Evolutionary conservation across 2,329 filamentous ascomycete genomes (phyloP), one percentile per base, ranked within the genome.

Genomic region (Pseudogymnoascus sp.): DNA sequence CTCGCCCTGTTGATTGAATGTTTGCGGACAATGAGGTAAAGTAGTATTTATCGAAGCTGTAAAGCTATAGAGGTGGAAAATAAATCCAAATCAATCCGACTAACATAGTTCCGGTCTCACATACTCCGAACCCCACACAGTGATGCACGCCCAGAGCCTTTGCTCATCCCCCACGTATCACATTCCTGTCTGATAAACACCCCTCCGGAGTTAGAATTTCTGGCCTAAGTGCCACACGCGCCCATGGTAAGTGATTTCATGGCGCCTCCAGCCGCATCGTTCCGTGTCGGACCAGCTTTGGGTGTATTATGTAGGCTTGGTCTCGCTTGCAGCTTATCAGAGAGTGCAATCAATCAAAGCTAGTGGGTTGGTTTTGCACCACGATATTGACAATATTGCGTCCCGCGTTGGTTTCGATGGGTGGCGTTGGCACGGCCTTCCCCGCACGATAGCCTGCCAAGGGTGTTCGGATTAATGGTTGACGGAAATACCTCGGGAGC

Each of bases 401-500:
- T 28, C 43, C 43, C 43, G 43, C 23, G 12, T 28, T 49, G 7
- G 12, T n/a, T 14, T 28, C 8, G 46, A 56, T 18, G 46, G 46
- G n/a, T 56, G 46, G 25, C 3, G 2, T n/a, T 34, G n/a, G n/a
- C 8, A 25, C 8, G 9, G n/a, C n/a, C 25, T 56, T 34, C 46
- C 46, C 46, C 46, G 46, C 46, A 56, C 46, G 28, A 11, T 18
- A 34, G 14, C 23, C 3, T 34, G 46, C 46, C 46, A 56, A 34
- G 25, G 12, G n/a, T 9, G 46, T 12, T 56, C 2, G 1, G 5
- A 34, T 56, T 12, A 12, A 56, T 56, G 46, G 34, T 56, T 56
- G n/a, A 56, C 25, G 46, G 46, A 18, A 56, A 56, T 56, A 56
- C 46, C 28, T 53, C 46, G n/a, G 46, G 25, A 56, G 25, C 28